Percentiles rank a stretch among this genome's conserved stretches.
phyloP scores from a whole-genome alignment of 2,329 filamentous ascomycete species.

The Trichoderma koningiopsis region DNA sequence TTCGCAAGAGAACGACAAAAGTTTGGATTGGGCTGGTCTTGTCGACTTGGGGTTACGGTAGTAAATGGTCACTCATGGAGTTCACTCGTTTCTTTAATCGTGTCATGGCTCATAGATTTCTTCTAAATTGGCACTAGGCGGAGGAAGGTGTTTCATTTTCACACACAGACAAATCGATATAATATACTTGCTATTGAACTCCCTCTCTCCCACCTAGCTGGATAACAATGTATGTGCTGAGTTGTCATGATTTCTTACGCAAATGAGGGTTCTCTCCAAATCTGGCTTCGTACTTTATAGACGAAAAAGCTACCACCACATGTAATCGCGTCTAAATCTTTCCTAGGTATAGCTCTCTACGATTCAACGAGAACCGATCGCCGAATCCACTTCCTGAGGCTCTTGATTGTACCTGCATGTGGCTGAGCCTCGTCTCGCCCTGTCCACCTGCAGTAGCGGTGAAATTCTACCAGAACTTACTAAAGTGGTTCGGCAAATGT shows the following conservation, averaged over 20 bases:
- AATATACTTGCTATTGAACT: not conserved
- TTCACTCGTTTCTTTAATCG: not conserved
- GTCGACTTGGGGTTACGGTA: not conserved
- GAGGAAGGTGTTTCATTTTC: not conserved
- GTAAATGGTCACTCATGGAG: not conserved
- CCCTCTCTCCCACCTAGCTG: no score
- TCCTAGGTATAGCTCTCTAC: not conserved
- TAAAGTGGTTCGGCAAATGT: not conserved
- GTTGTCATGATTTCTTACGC: not conserved
- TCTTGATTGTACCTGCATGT: not conserved
- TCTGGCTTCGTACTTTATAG: not conserved
- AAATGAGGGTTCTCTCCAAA: not conserved
- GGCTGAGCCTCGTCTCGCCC: not conserved
- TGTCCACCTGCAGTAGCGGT: not conserved
- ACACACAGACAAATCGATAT: not conserved
- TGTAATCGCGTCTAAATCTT: not conserved
- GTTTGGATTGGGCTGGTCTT: not conserved
- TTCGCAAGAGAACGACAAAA: not conserved
- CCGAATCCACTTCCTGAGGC: not conserved
- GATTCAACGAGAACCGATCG: not conserved
- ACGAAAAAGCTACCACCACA: not conserved
- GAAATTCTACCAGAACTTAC: not conserved
- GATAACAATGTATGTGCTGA: not conserved
- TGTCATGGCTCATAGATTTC: not conserved
- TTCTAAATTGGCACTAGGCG: not conserved